Percentiles rank a stretch among this genome's conserved stretches.
Conservation (phyloP, 768 basidiomycete species). For the Suillus decipiens region DNA sequence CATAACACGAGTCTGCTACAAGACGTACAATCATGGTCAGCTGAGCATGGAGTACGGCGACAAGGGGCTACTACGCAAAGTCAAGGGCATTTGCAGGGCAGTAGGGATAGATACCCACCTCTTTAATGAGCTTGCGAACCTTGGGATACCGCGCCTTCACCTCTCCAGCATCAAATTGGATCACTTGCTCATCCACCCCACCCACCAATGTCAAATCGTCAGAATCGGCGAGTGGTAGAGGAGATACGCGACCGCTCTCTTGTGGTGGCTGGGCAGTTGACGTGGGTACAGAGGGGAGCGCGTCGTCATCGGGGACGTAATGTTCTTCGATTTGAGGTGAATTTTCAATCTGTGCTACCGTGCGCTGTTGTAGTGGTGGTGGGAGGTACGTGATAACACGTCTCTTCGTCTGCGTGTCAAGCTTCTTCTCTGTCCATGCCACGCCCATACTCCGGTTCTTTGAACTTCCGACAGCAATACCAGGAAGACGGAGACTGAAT, state of each 20-base stretch:
- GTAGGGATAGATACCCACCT: constrained; percentile 21
- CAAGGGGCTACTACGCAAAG: background rate
- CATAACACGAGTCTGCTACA: constrained; percentile 11
- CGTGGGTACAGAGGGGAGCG: background rate
- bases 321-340: background rate
- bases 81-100: background rate
- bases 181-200: constrained; percentile 16
- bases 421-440: constrained; percentile 3
- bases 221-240: constrained; percentile 21
- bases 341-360: background rate
- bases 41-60: constrained; percentile 14
- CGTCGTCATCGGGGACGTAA: background rate
- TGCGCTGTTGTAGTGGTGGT: constrained; percentile 17
- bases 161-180: constrained; percentile 21
- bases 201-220: constrained; percentile 31
- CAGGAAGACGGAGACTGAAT: constrained; percentile 27
- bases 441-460: background rate
- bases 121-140: constrained; percentile 22
- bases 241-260: constrained; percentile 6
- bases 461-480: background rate
- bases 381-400: constrained; percentile 34
- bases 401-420: constrained; percentile 4
- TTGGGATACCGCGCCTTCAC: constrained; percentile 22
- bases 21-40: background rate
- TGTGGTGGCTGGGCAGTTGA: background rate